A percentile compares a stretch with the other conserved stretches of the same genome.
phyloP scores from a whole-genome alignment of 352 stramenopile genomes.

The Stephanocyclus meneghinianus region DNA sequence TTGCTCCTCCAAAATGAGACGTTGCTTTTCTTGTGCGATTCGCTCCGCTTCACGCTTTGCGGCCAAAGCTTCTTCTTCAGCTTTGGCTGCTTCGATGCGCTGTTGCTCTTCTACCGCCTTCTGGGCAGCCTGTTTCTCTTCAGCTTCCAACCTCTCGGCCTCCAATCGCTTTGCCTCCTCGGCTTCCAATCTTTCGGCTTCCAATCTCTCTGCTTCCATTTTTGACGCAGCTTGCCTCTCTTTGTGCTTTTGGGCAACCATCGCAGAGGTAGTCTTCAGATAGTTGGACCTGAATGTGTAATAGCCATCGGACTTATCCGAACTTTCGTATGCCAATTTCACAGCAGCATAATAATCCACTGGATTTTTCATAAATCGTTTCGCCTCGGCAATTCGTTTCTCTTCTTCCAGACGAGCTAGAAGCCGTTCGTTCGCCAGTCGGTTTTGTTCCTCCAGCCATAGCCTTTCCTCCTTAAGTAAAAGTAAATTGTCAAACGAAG shows the following conservation, averaged over 20 bases:
- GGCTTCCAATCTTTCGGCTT: neutral
- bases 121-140: conserved; percentile 6
- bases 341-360: conserved; percentile 15
- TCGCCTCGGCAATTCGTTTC: neutral
- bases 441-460: conserved; percentile 22
- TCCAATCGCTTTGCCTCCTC: conserved; percentile 7
- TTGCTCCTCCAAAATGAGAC: conserved; percentile 7
- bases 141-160: conserved; percentile 18
- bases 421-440: neutral
- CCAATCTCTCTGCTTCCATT: conserved; percentile 8
- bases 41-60: conserved; percentile 10
- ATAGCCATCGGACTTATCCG: neutral
- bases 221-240: conserved; percentile 11
- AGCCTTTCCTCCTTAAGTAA: conserved; percentile 7
- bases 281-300: neutral
- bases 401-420: conserved; percentile 6
- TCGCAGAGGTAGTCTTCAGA: neutral
- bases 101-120: neutral
- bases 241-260: conserved; percentile 3
- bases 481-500: neutral
- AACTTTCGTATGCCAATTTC: neutral
- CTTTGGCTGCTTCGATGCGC: conserved; percentile 3
- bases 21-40: conserved; percentile 5
- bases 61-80: neutral
- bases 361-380: conserved; percentile 4